These are phyloP conservation scores for Solanum chacoense DNA, from an alignment of 305 asterid species.

Conservation along the genomic window DNA sequence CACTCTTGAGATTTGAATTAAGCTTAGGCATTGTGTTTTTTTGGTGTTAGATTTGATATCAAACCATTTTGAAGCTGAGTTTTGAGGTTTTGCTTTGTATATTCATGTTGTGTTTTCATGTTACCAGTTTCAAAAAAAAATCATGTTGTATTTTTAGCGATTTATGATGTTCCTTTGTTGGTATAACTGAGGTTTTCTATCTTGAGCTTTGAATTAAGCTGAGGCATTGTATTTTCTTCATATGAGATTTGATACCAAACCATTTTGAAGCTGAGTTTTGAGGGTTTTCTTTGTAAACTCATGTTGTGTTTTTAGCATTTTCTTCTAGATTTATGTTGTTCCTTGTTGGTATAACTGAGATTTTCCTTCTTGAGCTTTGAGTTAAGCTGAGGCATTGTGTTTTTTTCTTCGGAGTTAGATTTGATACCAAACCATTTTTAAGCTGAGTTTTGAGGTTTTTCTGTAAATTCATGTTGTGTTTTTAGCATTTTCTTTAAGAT, in stretches of 20 bases:
- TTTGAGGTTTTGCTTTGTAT: background rate
- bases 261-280: background rate
- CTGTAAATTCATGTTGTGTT: background rate
- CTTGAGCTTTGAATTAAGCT: background rate
- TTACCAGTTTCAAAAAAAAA: background rate
- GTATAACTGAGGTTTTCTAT: background rate
- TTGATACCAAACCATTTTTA: background rate
- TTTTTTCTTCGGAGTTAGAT: background rate
- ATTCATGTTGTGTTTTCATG: background rate
- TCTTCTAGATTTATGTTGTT: background rate
- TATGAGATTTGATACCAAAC: background rate
- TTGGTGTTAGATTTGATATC: background rate
- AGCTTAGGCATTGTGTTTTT: background rate
- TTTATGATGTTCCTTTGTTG: background rate
- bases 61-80: background rate
- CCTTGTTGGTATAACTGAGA: background rate
- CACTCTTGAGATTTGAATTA: background rate
- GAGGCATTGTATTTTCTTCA: background rate
- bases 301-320: background rate
- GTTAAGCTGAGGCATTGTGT: background rate
- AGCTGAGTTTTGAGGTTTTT: background rate
- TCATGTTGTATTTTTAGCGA: background rate
- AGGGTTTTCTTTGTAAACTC: background rate
- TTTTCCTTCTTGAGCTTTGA: background rate
- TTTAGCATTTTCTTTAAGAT: background rate